Evolutionary conservation across 352 stramenopile species (phyloP).

Genomic region (Phytopythium oedochilum): DNA sequence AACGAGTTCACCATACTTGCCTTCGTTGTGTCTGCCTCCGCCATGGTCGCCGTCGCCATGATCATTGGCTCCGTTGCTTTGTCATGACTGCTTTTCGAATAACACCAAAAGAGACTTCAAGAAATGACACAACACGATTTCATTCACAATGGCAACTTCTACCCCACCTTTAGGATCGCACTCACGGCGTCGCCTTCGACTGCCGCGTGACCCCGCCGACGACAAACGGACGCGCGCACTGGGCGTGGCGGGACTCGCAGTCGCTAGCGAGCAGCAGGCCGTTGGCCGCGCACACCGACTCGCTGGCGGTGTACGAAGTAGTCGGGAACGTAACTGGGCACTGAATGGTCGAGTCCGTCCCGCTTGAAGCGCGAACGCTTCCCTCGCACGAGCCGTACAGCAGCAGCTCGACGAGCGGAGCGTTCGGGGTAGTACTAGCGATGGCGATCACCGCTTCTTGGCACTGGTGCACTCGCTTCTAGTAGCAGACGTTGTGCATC

Average conservation of each 20-base stretch:
- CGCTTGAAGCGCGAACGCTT: neutral
- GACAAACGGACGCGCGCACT: constrained; percentile 21
- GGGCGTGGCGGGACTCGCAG: constrained; percentile 45
- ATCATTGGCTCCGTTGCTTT: no score
- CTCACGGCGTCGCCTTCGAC: no score
- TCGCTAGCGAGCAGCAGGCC: constrained; percentile 49
- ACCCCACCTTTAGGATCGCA: no score
- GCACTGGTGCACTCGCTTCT: constrained; percentile 25
- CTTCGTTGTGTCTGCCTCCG: no score
- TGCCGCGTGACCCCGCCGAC: constrained; percentile 1
- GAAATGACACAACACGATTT: no score
- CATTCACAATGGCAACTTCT: no score
- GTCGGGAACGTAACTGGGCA: constrained; percentile 19
- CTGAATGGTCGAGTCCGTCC: constrained; percentile 9
- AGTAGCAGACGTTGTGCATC: constrained; percentile 42
- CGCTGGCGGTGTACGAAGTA: constrained; percentile 23
- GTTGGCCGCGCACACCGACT: constrained; percentile 43
- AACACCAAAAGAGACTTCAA: no score
- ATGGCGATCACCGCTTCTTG: neutral
- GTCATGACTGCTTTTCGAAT: no score
- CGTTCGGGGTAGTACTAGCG: neutral
- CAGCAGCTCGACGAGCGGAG: constrained; percentile 15
- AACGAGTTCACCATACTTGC: no score
- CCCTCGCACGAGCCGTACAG: constrained; percentile 20
- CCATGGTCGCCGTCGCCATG: no score